Evolutionary conservation across 2,329 filamentous ascomycete genomes (phyloP).

Genomic region (Xylariaceae sp.): DNA sequence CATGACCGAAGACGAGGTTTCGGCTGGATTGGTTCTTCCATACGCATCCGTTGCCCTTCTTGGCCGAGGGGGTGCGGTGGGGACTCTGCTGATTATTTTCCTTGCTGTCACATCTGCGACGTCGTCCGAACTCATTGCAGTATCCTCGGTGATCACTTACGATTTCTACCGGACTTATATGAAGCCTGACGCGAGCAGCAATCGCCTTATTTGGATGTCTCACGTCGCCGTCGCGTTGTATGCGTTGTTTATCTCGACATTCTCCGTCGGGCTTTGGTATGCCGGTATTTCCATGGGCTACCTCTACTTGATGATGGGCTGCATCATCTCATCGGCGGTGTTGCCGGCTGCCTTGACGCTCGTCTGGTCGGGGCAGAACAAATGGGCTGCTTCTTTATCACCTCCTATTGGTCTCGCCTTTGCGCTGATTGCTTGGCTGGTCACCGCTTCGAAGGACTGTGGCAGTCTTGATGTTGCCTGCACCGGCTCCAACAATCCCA

Average conservation of each 20-base stretch:
- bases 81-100: conserved; percentile 75
- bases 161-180: conserved; percentile 86
- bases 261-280: conserved; percentile 70
- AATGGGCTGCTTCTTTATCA: conserved; percentile 63
- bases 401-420: conserved; percentile 65
- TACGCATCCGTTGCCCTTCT: conserved; percentile 80
- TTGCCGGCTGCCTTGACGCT: conserved; percentile 76
- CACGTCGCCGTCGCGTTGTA: conserved; percentile 68
- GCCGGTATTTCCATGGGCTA: conserved; percentile 82
- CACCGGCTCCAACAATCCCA: conserved; percentile 80
- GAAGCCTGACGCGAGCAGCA: conserved; percentile 69
- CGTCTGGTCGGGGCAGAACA: conserved; percentile 75
- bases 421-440: conserved; percentile 70
- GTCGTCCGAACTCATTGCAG: conserved; percentile 78
- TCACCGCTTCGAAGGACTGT: conserved; percentile 65
- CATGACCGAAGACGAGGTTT: conserved; percentile 68
- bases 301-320: conserved; percentile 84
- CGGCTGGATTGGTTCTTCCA: conserved; percentile 76
- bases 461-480: conserved; percentile 64
- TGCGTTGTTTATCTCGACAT: conserved; percentile 69
- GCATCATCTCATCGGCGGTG: conserved; percentile 81
- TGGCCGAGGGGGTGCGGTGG: conserved; percentile 73
- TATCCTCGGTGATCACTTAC: conserved; percentile 83
- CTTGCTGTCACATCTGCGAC: conserved; percentile 85
- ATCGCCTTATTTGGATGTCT: conserved; percentile 72